Evolutionary conservation across 805 yeast species (phyloP), one percentile per base, ranked within the genome.

Genomic region (Spathaspora gorwiae): DNA sequence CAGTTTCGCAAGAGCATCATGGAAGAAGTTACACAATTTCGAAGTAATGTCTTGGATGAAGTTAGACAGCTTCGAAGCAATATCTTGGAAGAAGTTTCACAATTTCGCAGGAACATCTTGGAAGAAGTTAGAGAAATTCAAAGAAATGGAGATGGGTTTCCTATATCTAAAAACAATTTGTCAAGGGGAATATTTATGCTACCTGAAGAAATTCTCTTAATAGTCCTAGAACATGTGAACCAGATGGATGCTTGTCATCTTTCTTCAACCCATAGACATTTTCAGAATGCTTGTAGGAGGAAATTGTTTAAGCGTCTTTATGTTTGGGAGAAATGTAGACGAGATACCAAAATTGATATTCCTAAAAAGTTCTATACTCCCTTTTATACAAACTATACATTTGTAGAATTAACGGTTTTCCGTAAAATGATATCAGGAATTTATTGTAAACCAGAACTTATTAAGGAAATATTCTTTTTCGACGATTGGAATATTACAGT

Each of bases 161-260:
- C 24, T 19, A 5, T 19, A 5, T 5, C 24, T 19, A 19, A 19
- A 19, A 19, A 19, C 24, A 19, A 19, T 19, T 19, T 19, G 24
- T 19, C 24, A 19, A 19, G 24, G 24, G 24, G 24, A 19, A 19
- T 19, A 19, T 19, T 19, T 19, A 19, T 19, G 24, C 24, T 19
- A 19, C 24, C 24, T 19, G 24, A 19, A 19, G 24, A 19, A 19
- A 19, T 19, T 5, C 24, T 19, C 24, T 5, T 19, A 3, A 19
- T 19, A 19, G 5, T 19, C 24, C 24, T 45, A 3, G 36, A 38
- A 12, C 36, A 42, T 37, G 37, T 45, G 14, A 27, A 48, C 19
- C 53, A 51, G 40, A 14, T 36, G 12, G 51, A 49, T 38, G 43
- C 47, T 13, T 12, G 43, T 14, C 35, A 33, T 24, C 19, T 44